These are phyloP conservation scores for Penicillium sp. DNA, from an alignment of 2,329 filamentous ascomycete genomes.

Conservation along the genomic window DNA sequence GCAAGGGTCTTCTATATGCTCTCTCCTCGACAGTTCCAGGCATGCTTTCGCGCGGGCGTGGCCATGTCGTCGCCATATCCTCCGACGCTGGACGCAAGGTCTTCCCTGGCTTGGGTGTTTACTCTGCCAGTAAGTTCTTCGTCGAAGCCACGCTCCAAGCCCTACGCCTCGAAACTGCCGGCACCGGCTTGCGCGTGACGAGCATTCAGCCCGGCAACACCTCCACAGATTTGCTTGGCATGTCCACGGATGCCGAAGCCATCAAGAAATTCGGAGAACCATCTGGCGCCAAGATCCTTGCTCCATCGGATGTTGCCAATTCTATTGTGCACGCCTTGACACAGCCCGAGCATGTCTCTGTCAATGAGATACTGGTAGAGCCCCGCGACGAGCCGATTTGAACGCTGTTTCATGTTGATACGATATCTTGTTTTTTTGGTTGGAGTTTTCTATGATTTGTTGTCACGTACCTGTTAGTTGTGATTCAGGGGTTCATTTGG, in stretches of 20 bases:
- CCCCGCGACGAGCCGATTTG: slow-evolving; percentile 71
- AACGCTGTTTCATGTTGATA: not conserved
- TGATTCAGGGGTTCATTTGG: slow-evolving; percentile 1
- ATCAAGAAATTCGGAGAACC: slow-evolving; percentile 75
- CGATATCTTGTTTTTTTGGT: not conserved
- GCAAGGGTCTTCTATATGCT: slow-evolving; percentile 74
- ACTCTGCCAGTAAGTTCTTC: slow-evolving; percentile 81
- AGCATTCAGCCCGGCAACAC: slow-evolving; percentile 74
- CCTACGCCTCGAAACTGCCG: slow-evolving; percentile 71
- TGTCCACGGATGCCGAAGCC: slow-evolving; percentile 73
- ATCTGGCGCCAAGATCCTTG: slow-evolving; percentile 69
- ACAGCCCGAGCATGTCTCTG: slow-evolving; percentile 70
- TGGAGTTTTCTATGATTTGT: slow-evolving; percentile 1
- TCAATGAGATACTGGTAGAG: slow-evolving; percentile 78
- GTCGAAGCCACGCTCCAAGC: slow-evolving; percentile 76
- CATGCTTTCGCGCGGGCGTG: slow-evolving; percentile 66
- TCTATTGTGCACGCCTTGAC: slow-evolving; percentile 70
- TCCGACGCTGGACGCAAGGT: slow-evolving; percentile 79
- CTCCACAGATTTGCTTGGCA: slow-evolving; percentile 66
- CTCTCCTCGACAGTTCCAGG: slow-evolving; percentile 64
- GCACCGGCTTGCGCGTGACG: slow-evolving; percentile 68
- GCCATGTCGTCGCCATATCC: slow-evolving; percentile 76
- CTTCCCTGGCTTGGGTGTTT: slow-evolving; percentile 76
- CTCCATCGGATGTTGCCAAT: slow-evolving; percentile 66
- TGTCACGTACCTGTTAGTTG: slow-evolving; percentile 3